Conservation (phyloP, 192 early-diverging fungal species). For the Coemansia guatemalensis region DNA sequence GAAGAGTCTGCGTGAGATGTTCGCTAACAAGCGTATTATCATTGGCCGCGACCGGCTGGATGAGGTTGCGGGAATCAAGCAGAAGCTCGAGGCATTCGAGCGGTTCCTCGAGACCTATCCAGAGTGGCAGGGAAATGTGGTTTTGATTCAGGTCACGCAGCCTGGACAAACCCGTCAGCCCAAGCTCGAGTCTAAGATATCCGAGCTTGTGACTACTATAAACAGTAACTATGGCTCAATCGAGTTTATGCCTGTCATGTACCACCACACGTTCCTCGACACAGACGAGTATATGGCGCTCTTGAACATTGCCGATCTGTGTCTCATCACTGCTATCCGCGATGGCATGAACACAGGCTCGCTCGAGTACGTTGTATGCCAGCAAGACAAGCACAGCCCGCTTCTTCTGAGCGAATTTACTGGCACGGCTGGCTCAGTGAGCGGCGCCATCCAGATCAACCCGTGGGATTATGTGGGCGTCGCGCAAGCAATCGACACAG, state of each 20-base stretch:
- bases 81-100: slow-evolving; percentile 95
- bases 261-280: slow-evolving; percentile 86
- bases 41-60: slow-evolving; percentile 96
- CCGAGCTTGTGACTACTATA: slow-evolving; percentile 89
- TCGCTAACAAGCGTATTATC: slow-evolving; percentile 88
- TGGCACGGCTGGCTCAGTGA: slow-evolving; percentile 89
- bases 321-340: slow-evolving; percentile 85
- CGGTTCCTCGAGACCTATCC: slow-evolving; percentile 88
- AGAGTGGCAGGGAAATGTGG: slow-evolving; percentile 88
- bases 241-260: slow-evolving; percentile 93
- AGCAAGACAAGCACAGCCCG: slow-evolving; percentile 80
- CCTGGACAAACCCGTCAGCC: slow-evolving; percentile 72
- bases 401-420: slow-evolving; percentile 96
- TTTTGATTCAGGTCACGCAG: slow-evolving; percentile 94
- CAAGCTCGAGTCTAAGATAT: slow-evolving; percentile 78
- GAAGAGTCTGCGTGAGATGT: slow-evolving; percentile 75
- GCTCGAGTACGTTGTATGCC: slow-evolving; percentile 92
- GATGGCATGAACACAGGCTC: slow-evolving; percentile 99
- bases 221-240: slow-evolving; percentile 95
- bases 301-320: slow-evolving; percentile 89
- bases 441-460: slow-evolving; percentile 83
- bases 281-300: slow-evolving; percentile 95
- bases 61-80: slow-evolving; percentile 88
- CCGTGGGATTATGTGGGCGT: slow-evolving; percentile 94
- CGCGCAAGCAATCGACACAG: slow-evolving; percentile 86